Evolutionary conservation across 192 early-diverging fungal genomes (phyloP).

Genomic region (Geranomyces michiganensis): DNA sequence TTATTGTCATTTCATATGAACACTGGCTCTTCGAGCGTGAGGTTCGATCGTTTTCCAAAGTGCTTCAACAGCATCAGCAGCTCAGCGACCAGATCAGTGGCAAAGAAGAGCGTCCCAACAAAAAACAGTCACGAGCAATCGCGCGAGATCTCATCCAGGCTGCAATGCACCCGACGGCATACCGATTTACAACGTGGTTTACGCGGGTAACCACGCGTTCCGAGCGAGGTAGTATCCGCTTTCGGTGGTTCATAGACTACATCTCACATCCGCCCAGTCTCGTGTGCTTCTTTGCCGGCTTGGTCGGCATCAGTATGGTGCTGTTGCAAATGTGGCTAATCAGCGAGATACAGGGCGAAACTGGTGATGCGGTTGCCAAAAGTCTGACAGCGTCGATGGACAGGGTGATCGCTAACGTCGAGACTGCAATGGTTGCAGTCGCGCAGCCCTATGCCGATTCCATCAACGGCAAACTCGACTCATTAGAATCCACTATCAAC

Average conservation of each 20-base stretch:
- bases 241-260: conserved; percentile 36
- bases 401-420: conserved; percentile 2
- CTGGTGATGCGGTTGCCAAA: neutral
- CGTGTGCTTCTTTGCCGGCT: conserved; percentile 19
- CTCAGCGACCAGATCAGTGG: neutral
- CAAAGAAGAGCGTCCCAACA: neutral
- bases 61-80: conserved; percentile 5
- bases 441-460: conserved; percentile 17
- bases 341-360: neutral
- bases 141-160: conserved; percentile 25
- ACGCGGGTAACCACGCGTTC: neutral
- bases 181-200: conserved; percentile 12
- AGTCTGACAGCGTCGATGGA: neutral
- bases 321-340: conserved; percentile 23
- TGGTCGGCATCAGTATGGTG: conserved; percentile 19
- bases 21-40: conserved; percentile 21
- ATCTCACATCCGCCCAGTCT: conserved; percentile 25
- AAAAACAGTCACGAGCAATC: neutral
- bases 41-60: neutral
- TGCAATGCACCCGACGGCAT: neutral
- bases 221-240: conserved; percentile 7
- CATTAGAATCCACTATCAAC: conserved; percentile 16
- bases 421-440: conserved; percentile 6
- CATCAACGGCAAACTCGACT: conserved; percentile 7
- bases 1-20: neutral